Percentiles rank a stretch among this genome's conserved stretches.
phyloP scores from a whole-genome alignment of 140 eudicot species.

The Oenanthe javanica region DNA sequence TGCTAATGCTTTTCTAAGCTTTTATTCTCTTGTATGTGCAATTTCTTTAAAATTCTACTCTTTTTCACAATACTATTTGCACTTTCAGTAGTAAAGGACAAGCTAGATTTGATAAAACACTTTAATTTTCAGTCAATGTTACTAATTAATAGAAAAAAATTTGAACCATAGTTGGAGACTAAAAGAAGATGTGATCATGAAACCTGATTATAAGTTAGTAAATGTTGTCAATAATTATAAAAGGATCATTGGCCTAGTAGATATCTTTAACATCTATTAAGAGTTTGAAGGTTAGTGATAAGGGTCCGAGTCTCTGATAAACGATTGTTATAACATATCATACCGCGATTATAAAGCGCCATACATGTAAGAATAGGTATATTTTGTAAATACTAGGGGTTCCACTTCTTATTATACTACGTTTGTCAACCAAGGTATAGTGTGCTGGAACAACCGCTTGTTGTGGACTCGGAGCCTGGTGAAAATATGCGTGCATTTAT shows the following conservation, averaged over 20 bases:
- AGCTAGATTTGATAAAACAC: neutral
- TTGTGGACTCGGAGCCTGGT: no score
- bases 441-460: no score
- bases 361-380: no score
- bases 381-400: no score
- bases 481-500: no score
- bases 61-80: constrained; percentile 7
- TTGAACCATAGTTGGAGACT: neutral
- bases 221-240: neutral
- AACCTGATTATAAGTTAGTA: neutral
- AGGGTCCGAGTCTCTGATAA: no score
- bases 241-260: neutral
- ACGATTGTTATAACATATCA: no score
- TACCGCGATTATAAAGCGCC: no score
- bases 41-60: neutral
- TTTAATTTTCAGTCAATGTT: neutral
- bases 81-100: constrained; percentile 10
- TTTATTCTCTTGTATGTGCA: constrained; percentile 1
- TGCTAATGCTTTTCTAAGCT: constrained; percentile 5
- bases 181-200: neutral
- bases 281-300: neutral
- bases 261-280: no score
- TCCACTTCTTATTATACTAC: no score
- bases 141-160: neutral
- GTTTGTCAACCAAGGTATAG: no score